These are phyloP conservation scores for Pestalotiopsis fici DNA, from an alignment of 2,329 filamentous ascomycete species.

Conservation along the genomic window DNA sequence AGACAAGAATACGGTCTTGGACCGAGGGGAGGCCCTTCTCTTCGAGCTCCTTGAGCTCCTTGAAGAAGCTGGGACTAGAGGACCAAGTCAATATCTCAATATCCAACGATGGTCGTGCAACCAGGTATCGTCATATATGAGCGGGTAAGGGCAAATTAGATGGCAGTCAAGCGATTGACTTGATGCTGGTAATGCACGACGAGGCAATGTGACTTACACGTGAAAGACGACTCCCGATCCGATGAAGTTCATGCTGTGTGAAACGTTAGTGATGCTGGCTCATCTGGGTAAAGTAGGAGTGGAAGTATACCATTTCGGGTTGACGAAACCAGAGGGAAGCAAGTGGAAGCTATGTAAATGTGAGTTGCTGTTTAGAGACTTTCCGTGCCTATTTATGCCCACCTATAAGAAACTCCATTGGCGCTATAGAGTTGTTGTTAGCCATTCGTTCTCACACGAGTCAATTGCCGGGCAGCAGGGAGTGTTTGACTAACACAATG, in stretches of 20 bases:
- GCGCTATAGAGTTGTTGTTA: conserved; percentile 5
- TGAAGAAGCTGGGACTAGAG: conserved; percentile 58
- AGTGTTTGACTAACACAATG: conserved; percentile 9
- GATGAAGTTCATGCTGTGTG: conserved; percentile 64
- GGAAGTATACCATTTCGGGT: conserved; percentile 52
- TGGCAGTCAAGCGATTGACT: neutral
- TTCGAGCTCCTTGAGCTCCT: conserved; percentile 62
- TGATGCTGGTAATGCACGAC: neutral
- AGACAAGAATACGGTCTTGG: conserved; percentile 61
- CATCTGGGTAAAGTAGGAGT: neutral
- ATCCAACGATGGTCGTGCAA: neutral
- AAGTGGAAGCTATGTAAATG: conserved; percentile 11
- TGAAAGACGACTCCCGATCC: conserved; percentile 60
- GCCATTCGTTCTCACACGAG: neutral
- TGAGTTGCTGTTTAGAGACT: neutral
- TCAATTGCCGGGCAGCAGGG: neutral
- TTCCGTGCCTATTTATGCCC: neutral
- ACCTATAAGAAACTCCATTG: conserved; percentile 15
- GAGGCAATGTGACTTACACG: conserved; percentile 15
- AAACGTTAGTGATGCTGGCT: neutral
- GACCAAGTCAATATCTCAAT: neutral
- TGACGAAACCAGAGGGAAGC: conserved; percentile 66
- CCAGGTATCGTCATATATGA: no score
- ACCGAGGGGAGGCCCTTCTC: conserved; percentile 58
- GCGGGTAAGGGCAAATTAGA: neutral